These are phyloP conservation scores for Pythium scleroteichum DNA, from an alignment of 352 stramenopile genomes.

Conservation along the genomic window DNA sequence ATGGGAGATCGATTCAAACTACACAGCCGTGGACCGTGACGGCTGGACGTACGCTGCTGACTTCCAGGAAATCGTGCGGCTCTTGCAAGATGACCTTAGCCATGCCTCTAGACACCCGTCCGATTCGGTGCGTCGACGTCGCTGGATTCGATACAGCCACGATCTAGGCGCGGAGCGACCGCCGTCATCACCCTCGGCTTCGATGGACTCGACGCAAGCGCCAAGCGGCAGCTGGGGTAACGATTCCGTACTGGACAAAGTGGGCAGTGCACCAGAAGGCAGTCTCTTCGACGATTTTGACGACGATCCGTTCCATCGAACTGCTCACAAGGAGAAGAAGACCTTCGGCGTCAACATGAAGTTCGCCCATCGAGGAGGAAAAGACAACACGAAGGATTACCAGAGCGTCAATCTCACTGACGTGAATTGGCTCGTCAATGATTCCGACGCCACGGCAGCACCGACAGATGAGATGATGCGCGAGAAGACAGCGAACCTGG, in stretches of 20 bases:
- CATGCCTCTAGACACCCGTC: conserved; percentile 82
- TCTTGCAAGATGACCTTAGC: conserved; percentile 79
- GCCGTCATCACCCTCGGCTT: conserved; percentile 54
- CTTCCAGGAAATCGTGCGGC: conserved; percentile 74
- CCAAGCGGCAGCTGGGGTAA: conserved; percentile 52
- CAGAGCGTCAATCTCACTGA: conserved; percentile 82
- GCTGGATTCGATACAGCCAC: conserved; percentile 72
- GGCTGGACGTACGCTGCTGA: conserved; percentile 85
- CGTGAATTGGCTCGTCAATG: conserved; percentile 86
- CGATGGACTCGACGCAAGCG: conserved; percentile 42
- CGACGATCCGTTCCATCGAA: conserved; percentile 86
- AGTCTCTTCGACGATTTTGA: conserved; percentile 43
- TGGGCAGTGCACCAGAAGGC: conserved; percentile 30
- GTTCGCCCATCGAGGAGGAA: conserved; percentile 76
- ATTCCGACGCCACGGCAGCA: conserved; percentile 63
- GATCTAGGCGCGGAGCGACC: conserved; percentile 35
- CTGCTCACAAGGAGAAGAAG: conserved; percentile 82
- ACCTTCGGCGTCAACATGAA: conserved; percentile 87
- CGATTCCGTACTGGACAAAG: conserved; percentile 36
- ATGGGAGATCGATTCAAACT: conserved; percentile 84
- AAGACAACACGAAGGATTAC: conserved; percentile 90
- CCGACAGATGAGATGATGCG: conserved; percentile 85
- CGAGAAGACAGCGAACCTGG: conserved; percentile 87
- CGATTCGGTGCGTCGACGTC: conserved; percentile 70
- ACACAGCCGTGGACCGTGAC: conserved; percentile 77